phyloP scores from a whole-genome alignment of 179 eudicot genomes.

The Heliamphora pulchella region DNA sequence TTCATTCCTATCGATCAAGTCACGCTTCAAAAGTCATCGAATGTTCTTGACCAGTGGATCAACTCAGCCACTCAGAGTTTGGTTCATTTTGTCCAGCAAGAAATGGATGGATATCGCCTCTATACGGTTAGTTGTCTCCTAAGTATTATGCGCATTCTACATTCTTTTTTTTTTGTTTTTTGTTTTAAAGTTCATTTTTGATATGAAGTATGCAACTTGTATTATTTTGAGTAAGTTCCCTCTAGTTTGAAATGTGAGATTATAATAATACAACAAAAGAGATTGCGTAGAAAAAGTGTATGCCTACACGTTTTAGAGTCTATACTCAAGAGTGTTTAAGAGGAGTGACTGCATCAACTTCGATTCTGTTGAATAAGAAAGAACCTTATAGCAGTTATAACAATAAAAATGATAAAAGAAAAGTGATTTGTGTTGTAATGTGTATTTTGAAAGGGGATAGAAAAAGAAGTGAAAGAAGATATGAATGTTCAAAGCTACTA shows the following conservation, averaged over 20 bases:
- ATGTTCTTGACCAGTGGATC: conserved; percentile 99
- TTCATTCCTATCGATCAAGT: conserved; percentile 59
- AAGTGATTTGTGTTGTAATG: not conserved
- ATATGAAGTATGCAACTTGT: not conserved
- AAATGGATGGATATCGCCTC: conserved; percentile 91
- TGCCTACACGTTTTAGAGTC: not conserved
- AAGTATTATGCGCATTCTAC: not conserved
- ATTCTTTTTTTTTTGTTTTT: conserved; percentile 8
- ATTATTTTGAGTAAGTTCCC: not conserved
- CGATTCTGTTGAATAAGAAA: not conserved
- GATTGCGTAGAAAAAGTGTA: not conserved
- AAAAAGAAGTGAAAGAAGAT: not conserved
- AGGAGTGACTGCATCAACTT: not conserved
- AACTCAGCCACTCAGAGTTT: conserved; percentile 87
- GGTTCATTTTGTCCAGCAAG: conserved; percentile 88
- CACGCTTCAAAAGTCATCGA: conserved; percentile 62
- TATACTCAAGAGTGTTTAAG: not conserved
- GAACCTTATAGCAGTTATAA: not conserved
- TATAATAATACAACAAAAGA: not conserved
- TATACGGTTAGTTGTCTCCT: conserved; percentile 55
- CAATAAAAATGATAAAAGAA: not conserved
- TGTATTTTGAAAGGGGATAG: not conserved
- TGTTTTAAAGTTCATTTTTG: not conserved
- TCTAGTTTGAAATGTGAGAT: conserved; percentile 10
- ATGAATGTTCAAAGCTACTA: not conserved